These are phyloP conservation scores for Solanum rostratum DNA, from an alignment of 257 asterid species.

Conservation along the genomic window DNA sequence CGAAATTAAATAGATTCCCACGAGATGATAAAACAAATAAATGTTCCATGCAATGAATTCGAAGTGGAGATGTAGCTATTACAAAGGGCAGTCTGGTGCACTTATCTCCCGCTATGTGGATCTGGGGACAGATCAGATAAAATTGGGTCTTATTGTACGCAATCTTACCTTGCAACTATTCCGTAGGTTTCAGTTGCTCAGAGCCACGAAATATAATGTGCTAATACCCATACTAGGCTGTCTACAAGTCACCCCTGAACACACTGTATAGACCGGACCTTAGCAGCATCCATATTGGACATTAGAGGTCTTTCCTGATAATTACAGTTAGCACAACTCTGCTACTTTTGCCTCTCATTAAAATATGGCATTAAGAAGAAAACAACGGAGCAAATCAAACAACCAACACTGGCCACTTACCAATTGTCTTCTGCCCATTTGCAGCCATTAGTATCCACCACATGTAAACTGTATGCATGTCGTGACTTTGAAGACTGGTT, in stretches of 20 bases:
- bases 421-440: slow-evolving; percentile 85
- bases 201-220: background rate
- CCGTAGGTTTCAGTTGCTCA: background rate
- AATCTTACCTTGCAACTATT: background rate
- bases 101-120: background rate
- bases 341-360: background rate
- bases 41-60: background rate
- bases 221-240: background rate
- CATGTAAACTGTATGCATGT: slow-evolving; percentile 85
- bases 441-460: slow-evolving; percentile 81
- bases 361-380: background rate
- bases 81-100: background rate
- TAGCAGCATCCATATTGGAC: background rate
- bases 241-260: background rate
- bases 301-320: background rate
- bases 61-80: background rate
- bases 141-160: background rate
- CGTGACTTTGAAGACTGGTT: slow-evolving; percentile 67
- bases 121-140: background rate
- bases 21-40: background rate
- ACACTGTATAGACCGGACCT: background rate
- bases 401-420: slow-evolving; percentile 25
- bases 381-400: background rate
- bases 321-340: background rate
- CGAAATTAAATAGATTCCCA: background rate